These are phyloP conservation scores for Penicillium sp. DNA, from an alignment of 2,329 filamentous ascomycete species.

Conservation along the genomic window DNA sequence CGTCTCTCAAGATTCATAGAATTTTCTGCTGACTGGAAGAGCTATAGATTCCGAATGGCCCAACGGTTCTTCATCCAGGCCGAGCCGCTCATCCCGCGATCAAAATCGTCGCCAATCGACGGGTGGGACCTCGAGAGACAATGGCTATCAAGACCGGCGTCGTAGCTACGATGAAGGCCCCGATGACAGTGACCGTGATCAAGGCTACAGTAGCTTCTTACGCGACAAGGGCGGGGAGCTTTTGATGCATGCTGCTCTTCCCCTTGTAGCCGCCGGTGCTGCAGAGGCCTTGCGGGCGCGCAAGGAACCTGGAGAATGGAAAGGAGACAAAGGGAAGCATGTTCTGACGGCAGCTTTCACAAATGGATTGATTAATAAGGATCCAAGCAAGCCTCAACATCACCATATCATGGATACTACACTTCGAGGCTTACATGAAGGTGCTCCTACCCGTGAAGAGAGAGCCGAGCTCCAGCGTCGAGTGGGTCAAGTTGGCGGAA, in stretches of 20 bases:
- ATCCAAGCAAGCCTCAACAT: constrained; percentile 1
- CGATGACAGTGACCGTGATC: not conserved
- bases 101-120: constrained; percentile 6
- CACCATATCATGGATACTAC: constrained; percentile 10
- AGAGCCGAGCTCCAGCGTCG: constrained; percentile 1
- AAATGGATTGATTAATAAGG: constrained; percentile 7
- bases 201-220: not conserved
- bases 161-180: not conserved
- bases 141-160: not conserved
- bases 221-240: not conserved
- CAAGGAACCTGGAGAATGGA: constrained; percentile 10
- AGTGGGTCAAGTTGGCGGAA: constrained; percentile 1
- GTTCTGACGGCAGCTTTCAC: constrained; percentile 6
- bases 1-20: not conserved
- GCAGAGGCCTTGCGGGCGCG: constrained; percentile 9
- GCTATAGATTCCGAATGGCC: not conserved
- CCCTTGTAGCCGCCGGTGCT: constrained; percentile 7
- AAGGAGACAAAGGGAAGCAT: constrained; percentile 8
- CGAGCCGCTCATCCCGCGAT: constrained; percentile 4
- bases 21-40: not conserved
- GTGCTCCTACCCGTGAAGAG: constrained; percentile 4
- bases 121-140: not conserved
- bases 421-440: constrained; percentile 3
- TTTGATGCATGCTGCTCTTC: constrained; percentile 7
- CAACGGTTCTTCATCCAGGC: no score